Evolutionary conservation across 495 filamentous ascomycete species (phyloP).

Genomic region (Glutinoglossum americanum): DNA sequence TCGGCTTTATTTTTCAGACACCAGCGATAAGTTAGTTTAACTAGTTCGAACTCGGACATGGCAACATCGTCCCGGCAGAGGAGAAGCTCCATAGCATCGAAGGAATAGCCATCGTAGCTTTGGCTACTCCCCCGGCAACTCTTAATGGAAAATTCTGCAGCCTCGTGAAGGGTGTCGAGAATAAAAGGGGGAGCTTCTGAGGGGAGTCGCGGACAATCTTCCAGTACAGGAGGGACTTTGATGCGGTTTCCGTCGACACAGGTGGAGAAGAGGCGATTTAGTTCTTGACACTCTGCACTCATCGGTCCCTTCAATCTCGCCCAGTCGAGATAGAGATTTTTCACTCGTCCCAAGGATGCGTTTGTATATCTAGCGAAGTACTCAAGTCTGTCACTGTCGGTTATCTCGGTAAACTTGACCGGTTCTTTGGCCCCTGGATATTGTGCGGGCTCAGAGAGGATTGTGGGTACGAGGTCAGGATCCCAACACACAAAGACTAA

Average conservation of each 20-base stretch:
- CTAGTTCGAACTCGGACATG: constrained; percentile 27
- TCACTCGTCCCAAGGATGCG: constrained; percentile 26
- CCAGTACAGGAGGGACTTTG: constrained; percentile 20
- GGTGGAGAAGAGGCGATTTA: constrained; percentile 30
- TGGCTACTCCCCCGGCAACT: background rate
- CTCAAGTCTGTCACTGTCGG: constrained; percentile 11
- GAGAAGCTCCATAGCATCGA: constrained; percentile 21
- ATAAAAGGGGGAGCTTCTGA: constrained; percentile 18
- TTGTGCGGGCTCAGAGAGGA: constrained; percentile 6
- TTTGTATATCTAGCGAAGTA: constrained; percentile 28
- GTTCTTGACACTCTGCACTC: constrained; percentile 26
- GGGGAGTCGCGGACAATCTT: constrained; percentile 18
- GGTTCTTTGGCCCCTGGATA: background rate
- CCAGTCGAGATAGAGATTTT: constrained; percentile 31
- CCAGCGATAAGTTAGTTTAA: constrained; percentile 23
- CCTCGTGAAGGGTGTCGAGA: constrained; percentile 23
- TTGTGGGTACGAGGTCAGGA: constrained; percentile 23
- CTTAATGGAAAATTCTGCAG: background rate
- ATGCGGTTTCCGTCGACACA: constrained; percentile 30
- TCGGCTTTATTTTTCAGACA: constrained; percentile 16
- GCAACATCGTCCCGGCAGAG: constrained; percentile 20
- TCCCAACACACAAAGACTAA: constrained; percentile 32
- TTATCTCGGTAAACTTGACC: background rate
- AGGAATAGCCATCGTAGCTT: constrained; percentile 11
- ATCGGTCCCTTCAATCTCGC: constrained; percentile 23